Evolutionary conservation across 2,329 filamentous ascomycete genomes (phyloP), one percentile per base, ranked within the genome.

Genomic region (Diaporthe ampelina): DNA sequence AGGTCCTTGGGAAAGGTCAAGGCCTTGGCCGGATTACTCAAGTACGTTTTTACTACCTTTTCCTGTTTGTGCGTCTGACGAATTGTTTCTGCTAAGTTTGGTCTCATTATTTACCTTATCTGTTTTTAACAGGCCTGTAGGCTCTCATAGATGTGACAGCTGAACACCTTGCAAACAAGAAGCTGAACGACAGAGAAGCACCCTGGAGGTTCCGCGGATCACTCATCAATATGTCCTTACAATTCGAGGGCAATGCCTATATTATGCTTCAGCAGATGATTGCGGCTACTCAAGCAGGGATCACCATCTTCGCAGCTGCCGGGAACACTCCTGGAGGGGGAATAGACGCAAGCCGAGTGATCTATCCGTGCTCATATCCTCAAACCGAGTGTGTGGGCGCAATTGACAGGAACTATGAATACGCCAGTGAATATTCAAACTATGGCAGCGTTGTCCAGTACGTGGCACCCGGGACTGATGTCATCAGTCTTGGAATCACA

Each of bases 181-280:
- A 17, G 35, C 29, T 17, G 10, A 10, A 35, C 17, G 17, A 17
- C 17, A 57, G 19, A 7, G 17, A 6, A n/a, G 1, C 4, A 4
- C 29, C 29, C 13, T 57, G 54, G 54, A 57, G 8, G 9, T 57
- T 57, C 17, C 54, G 54, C 8, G 54, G 54, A 10, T 57, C 54
- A 21, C 26, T 57, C 29, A 35, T 57, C 29, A 57, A 57, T 19
- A 35, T 57, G 8, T 57, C 54, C 26, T 3, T 56, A 2, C 4
- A 2, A 4, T 35, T 2, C 7, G 1, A 1, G 54, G 2, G 6
- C 7, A 3, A 57, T 8, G 3, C 0, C 24, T 26, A 54, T 1
- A 4, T 0, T 11, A 9, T 32, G 19, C 2, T 21, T 1, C 11
- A 45, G 2, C 29, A 4, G 54, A 15, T 57, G 8, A 35, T 35